Evolutionary conservation across 2,329 filamentous ascomycete species (phyloP).

Genomic region (Teratosphaeria pseudoeucalypti): DNA sequence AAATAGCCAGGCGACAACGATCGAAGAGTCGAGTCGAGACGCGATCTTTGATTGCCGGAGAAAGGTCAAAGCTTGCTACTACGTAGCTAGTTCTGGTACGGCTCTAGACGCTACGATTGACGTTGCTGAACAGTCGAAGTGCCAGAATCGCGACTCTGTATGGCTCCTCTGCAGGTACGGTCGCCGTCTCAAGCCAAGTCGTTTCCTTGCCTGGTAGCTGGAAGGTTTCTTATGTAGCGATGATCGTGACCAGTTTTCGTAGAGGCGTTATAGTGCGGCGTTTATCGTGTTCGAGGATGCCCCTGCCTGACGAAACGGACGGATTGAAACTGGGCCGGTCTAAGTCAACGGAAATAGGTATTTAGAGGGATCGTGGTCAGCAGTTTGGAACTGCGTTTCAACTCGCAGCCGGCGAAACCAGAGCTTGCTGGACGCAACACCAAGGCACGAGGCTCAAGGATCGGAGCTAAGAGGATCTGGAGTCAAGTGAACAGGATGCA

Average conservation of each 20-base stretch:
- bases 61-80: not conserved
- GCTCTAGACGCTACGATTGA: not conserved
- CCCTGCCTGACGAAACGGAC: constrained; percentile 15
- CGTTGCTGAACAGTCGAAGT: not conserved
- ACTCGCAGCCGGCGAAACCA: constrained; percentile 16
- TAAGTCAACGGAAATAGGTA: not conserved
- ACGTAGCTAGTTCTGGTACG: not conserved
- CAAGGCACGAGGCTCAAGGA: constrained; percentile 13
- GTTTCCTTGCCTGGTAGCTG: not conserved
- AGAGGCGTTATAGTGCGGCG: not conserved
- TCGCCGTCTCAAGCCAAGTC: not conserved
- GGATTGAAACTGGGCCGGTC: not conserved
- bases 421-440: constrained; percentile 16
- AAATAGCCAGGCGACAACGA: not conserved
- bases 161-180: not conserved
- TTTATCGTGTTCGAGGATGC: constrained; percentile 8
- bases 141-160: not conserved
- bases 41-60: not conserved
- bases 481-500: constrained; percentile 1
- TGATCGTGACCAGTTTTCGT: not conserved
- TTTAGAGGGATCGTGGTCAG: not conserved
- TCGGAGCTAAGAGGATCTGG: not conserved
- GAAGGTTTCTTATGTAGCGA: not conserved
- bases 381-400: constrained; percentile 17
- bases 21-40: not conserved